phyloP scores from a whole-genome alignment of 164 flowering plant genomes.

The Santalum album region DNA sequence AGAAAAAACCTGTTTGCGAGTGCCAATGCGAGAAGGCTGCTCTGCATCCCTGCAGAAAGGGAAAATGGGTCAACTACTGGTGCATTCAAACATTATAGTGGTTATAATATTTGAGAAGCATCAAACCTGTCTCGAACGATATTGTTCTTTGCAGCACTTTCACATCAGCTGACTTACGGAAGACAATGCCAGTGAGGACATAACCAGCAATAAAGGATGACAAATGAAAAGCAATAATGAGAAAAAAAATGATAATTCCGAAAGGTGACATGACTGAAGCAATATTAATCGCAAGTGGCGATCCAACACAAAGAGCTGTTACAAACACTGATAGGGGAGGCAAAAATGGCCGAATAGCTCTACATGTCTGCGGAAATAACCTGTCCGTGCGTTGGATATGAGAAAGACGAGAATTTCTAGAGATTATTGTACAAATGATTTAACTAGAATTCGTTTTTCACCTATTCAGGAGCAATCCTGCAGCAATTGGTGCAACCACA shows the following conservation, averaged over 20 bases:
- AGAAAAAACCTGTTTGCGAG: constrained; percentile 86
- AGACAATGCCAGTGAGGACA: constrained; percentile 46
- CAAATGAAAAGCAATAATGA: constrained; percentile 63
- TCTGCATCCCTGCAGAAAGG: constrained; percentile 78
- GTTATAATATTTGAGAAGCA: constrained; percentile 6
- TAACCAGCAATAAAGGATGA: constrained; percentile 77
- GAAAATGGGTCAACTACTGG: neutral
- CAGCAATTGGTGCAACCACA: constrained; percentile 77
- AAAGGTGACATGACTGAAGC: constrained; percentile 72
- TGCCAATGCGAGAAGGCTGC: constrained; percentile 94
- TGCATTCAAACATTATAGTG: neutral
- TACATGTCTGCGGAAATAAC: constrained; percentile 56
- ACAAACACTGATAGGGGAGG: constrained; percentile 87
- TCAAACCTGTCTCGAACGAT: constrained; percentile 83
- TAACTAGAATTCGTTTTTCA: constrained; percentile 8
- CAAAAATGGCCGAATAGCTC: constrained; percentile 71
- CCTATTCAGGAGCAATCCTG: constrained; percentile 84
- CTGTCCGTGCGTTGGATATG: constrained; percentile 25
- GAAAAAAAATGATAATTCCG: constrained; percentile 54
- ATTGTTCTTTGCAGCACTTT: constrained; percentile 79
- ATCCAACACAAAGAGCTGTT: constrained; percentile 89
- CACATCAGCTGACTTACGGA: constrained; percentile 52
- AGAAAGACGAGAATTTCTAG: neutral
- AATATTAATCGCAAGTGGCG: constrained; percentile 85
- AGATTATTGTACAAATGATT: neutral